phyloP scores from a whole-genome alignment of 73 alveolate species.

The Uronychia binucleata region DNA sequence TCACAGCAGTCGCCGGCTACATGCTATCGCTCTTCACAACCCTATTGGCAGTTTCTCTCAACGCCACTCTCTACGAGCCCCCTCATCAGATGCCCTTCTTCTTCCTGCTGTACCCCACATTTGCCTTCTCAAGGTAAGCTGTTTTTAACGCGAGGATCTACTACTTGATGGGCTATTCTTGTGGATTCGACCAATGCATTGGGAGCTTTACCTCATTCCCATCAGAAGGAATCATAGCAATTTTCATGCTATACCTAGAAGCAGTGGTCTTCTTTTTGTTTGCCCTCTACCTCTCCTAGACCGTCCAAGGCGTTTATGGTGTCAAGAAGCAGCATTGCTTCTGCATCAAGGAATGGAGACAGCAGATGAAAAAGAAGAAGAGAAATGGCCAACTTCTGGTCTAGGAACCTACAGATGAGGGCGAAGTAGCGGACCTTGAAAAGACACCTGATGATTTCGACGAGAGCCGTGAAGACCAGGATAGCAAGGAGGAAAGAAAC shows the following conservation, averaged over 20 bases:
- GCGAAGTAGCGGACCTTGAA: conserved; percentile 2
- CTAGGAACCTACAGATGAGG: too few species aligned
- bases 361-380: neutral
- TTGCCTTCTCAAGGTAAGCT: conserved; percentile 87
- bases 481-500: conserved; percentile 72
- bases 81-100: conserved; percentile 82
- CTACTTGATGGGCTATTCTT: too few species aligned
- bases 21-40: conserved; percentile 82
- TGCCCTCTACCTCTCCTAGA: conserved; percentile 90
- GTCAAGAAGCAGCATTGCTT: conserved; percentile 63
- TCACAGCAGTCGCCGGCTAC: conserved; percentile 95
- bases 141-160: too few species aligned
- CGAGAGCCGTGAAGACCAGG: conserved; percentile 65
- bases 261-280: conserved; percentile 73
- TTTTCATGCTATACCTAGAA: conserved; percentile 56
- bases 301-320: conserved; percentile 94
- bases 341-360: neutral
- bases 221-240: neutral
- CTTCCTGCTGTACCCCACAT: conserved; percentile 60
- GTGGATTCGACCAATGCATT: too few species aligned
- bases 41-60: conserved; percentile 74
- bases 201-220: too few species aligned
- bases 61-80: conserved; percentile 76
- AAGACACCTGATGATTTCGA: conserved; percentile 21
- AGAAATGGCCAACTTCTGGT: conserved; percentile 1